Base-by-base conservation (phyloP, 768 basidiomycete genomes). In the Mycena epipterygia region DNA sequence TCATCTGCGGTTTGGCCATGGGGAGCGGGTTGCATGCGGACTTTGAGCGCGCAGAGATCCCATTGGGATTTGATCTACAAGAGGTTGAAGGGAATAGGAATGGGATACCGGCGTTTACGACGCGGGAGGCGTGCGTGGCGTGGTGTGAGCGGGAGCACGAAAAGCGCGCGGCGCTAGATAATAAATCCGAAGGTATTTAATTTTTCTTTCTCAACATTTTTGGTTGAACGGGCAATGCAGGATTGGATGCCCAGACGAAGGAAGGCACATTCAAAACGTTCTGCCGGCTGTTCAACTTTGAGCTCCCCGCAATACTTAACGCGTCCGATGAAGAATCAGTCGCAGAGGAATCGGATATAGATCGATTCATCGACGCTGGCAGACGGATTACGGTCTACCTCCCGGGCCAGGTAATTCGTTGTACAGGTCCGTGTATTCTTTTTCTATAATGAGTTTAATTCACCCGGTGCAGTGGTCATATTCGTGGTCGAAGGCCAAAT, bases 1-100 rank as follows among this genome's bases (percentile, higher is more conserved):
- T 70, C 29, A 17, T 66, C 16, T 70, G 64, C 35, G 56, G 68
- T 11, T 19, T 66, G 8, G 33, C 6, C 33, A 35, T 7, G 29
- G 25, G 21, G 5, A 66, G 64, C 46, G 64, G 64, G 21, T 46
- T 66, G 21, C 56, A 58, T 23, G 64, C 64, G 23, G 64, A 66
- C 44, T 41, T 66, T 7, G 39, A n/a, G 16, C 64, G 64, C 44
- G 64, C 64, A 19, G 64, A 58, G 25, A 46, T 66, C 8, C 25
- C 64, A 14, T 16, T 58, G 7, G 35, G 14, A 7, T 56, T 65
- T 25, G 53, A 65, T 7, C 21, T 42, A n/a, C n/a, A n/a, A 5
- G 32, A 17, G 32, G 51, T 33, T 11, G 27, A n/a, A 8, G 3
- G 29, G 7, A 11, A 6, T 48, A 49, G n/a, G 37, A 32, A 41